Conservation (phyloP, 2,329 filamentous ascomycete genomes). For the Ceratocystis diversiconidia region DNA sequence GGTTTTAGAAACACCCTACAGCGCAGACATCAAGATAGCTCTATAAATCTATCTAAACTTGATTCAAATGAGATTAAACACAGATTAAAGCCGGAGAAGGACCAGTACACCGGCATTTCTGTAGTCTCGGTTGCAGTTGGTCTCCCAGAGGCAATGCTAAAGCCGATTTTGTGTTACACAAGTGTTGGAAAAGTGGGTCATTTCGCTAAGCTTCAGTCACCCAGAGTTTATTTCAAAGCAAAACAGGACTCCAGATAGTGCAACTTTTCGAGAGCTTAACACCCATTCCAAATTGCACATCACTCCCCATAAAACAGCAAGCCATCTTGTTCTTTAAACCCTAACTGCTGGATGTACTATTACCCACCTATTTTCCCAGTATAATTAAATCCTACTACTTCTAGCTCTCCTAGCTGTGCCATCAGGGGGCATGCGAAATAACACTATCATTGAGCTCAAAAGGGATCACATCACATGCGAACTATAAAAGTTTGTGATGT, state of each 20-base stretch:
- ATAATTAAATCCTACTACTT: not conserved
- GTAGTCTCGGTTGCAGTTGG: too few relatives aligned
- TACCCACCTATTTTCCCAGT: not conserved
- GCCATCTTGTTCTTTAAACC: not conserved
- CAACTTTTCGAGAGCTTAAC: not conserved
- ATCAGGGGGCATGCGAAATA: not conserved
- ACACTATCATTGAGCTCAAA: too few relatives aligned
- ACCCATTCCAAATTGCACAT: too few relatives aligned
- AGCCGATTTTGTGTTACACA: not conserved
- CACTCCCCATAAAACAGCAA: too few relatives aligned
- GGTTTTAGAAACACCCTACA: not conserved
- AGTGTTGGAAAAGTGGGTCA: not conserved
- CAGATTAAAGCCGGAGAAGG: too few relatives aligned
- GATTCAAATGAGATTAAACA: too few relatives aligned
- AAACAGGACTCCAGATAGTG: not conserved
- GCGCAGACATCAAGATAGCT: too few relatives aligned
- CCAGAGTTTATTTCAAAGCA: not conserved
- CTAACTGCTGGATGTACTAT: not conserved
- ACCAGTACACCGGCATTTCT: too few relatives aligned
- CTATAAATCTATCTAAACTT: not conserved
- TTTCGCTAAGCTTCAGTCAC: not conserved
- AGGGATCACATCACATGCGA: too few relatives aligned
- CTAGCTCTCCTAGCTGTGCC: not conserved
- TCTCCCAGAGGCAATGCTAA: not conserved
- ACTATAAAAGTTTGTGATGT: too few relatives aligned